phyloP scores from a whole-genome alignment of 129 eudicot genomes.

The Helianthus tuberosus region DNA sequence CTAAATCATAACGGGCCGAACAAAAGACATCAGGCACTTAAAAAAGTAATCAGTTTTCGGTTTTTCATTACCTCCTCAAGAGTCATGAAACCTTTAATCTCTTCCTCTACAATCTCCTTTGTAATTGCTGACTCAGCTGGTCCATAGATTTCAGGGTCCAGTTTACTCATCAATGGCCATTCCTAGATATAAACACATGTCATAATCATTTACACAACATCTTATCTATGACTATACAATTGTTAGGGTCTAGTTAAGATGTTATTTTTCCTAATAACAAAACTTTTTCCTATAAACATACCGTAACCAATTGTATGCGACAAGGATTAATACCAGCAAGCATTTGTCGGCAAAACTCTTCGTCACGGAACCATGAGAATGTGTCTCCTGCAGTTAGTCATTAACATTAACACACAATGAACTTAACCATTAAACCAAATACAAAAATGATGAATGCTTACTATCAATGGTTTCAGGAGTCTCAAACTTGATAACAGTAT shows the following conservation, averaged over 20 bases:
- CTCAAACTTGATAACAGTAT: slow-evolving; percentile 53
- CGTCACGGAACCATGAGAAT: slow-evolving; percentile 77
- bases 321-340: slow-evolving; percentile 76
- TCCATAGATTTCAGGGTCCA: slow-evolving; percentile 64
- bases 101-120: slow-evolving; percentile 53
- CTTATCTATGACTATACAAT: background rate
- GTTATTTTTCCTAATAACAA: background rate
- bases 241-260: background rate
- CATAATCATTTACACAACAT: background rate
- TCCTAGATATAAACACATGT: slow-evolving; percentile 38
- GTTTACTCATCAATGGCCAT: slow-evolving; percentile 75
- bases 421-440: background rate
- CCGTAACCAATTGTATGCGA: slow-evolving; percentile 59
- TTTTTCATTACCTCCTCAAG: slow-evolving; percentile 45
- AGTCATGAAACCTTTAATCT: slow-evolving; percentile 56
- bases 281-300: slow-evolving; percentile 1
- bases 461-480: slow-evolving; percentile 63
- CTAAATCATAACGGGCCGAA: too few species aligned
- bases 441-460: slow-evolving; percentile 22
- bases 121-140: slow-evolving; percentile 75
- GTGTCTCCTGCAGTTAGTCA: slow-evolving; percentile 51
- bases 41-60: too few species aligned
- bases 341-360: slow-evolving; percentile 69
- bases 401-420: background rate
- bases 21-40: too few species aligned